phyloP scores from a whole-genome alignment of 768 basidiomycete species.

The Tephrocybe sp. region DNA sequence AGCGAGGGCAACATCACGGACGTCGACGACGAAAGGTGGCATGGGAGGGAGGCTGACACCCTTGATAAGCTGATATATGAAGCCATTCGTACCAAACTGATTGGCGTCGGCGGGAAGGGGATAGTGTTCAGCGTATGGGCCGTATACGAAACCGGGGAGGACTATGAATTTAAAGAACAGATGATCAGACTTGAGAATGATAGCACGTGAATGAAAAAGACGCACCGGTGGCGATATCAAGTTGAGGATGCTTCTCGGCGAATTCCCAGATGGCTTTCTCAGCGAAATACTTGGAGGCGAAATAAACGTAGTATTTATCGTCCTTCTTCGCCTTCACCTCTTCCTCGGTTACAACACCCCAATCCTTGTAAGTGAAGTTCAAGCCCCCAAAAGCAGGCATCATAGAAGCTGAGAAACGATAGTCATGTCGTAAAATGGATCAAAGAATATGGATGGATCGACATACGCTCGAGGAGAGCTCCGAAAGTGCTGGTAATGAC shows the following conservation, averaged over 20 bases:
- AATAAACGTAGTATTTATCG: conserved; percentile 35
- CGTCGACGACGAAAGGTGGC: conserved; percentile 33
- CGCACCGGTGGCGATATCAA: conserved; percentile 40
- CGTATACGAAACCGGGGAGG: conserved; percentile 37
- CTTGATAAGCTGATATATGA: conserved; percentile 28
- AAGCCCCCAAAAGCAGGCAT: conserved; percentile 21
- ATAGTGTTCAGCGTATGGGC: conserved; percentile 33
- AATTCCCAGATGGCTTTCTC: conserved; percentile 45
- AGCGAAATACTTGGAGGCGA: conserved; percentile 39
- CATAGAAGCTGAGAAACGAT: conserved; percentile 19
- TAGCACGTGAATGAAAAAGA: neutral
- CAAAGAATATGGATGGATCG: neutral
- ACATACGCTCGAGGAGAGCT: conserved; percentile 28
- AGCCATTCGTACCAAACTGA: conserved; percentile 30
- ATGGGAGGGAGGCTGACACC: conserved; percentile 20
- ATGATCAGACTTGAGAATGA: neutral
- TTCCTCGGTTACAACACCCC: conserved; percentile 32
- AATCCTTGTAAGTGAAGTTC: conserved; percentile 29
- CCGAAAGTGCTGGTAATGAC: conserved; percentile 36
- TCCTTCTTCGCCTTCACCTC: conserved; percentile 28
- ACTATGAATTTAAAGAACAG: conserved; percentile 19
- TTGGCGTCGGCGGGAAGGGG: conserved; percentile 27
- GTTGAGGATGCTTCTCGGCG: conserved; percentile 34
- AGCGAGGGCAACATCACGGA: conserved; percentile 34
- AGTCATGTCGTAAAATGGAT: neutral